Evolutionary conservation across 371 early-diverging fungal genomes (phyloP).

Genomic region (Mortierella sp.): DNA sequence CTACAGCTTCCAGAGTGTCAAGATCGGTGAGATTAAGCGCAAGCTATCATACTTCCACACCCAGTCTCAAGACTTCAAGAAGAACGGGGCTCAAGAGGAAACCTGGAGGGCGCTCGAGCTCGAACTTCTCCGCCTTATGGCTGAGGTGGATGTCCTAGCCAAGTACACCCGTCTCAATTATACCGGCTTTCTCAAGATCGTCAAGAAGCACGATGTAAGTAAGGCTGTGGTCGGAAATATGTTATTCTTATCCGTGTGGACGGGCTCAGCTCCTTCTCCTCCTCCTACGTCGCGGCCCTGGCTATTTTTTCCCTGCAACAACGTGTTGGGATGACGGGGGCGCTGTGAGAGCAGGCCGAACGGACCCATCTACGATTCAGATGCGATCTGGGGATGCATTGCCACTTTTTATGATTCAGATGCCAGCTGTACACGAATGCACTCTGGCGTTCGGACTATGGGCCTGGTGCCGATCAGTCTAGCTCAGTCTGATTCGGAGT

Average conservation of each 20-base stretch:
- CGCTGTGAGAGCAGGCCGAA: too few species aligned
- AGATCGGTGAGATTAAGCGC: constrained; percentile 88
- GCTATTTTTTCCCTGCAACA: neutral
- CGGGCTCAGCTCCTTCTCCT: neutral
- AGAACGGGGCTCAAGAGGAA: constrained; percentile 64
- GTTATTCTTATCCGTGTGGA: constrained; percentile 3
- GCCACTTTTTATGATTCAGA: too few species aligned
- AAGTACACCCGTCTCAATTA: constrained; percentile 96
- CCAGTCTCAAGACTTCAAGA: constrained; percentile 68
- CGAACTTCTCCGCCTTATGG: constrained; percentile 85
- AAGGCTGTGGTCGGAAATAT: neutral
- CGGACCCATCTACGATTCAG: too few species aligned
- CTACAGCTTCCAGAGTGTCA: constrained; percentile 88
- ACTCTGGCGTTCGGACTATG: too few species aligned
- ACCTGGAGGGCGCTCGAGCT: constrained; percentile 80
- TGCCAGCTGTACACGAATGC: too few species aligned
- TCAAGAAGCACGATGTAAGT: constrained; percentile 96
- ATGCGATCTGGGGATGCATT: too few species aligned
- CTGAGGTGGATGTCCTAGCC: constrained; percentile 93
- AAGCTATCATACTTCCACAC: constrained; percentile 82
- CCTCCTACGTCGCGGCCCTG: neutral
- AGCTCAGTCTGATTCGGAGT: too few species aligned
- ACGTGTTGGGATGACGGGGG: too few species aligned
- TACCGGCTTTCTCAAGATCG: constrained; percentile 96
- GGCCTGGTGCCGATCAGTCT: too few species aligned